These are phyloP conservation scores for Solanum sitiens DNA, from an alignment of 257 asterid genomes.

Conservation along the genomic window DNA sequence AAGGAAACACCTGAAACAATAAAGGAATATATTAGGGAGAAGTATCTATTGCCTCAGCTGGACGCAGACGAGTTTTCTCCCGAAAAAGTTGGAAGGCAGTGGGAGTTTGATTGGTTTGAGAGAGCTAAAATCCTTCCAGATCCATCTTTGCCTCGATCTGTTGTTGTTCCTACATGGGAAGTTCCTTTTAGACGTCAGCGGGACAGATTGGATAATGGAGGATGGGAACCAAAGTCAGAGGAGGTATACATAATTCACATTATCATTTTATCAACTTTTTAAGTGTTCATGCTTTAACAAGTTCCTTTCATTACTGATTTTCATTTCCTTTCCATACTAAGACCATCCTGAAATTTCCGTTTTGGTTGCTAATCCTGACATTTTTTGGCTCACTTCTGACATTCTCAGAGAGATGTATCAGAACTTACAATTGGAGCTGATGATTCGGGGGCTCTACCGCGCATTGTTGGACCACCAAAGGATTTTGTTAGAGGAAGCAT, in stretches of 20 bases:
- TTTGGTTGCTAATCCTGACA: not conserved
- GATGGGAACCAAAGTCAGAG: conserved; percentile 86
- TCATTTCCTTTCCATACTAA: not conserved
- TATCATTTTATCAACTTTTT: not conserved
- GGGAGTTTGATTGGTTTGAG: conserved; percentile 99
- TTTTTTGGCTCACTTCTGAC: conserved; percentile 15
- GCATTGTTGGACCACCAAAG: conserved; percentile 77
- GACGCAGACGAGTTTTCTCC: conserved; percentile 73
- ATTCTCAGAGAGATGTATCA: conserved; percentile 59
- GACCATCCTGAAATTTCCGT: not conserved
- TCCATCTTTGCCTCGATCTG: conserved; percentile 67
- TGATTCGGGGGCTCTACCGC: conserved; percentile 82
- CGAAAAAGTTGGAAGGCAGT: conserved; percentile 76
- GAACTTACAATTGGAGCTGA: conserved; percentile 59
- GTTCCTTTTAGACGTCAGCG: conserved; percentile 69
- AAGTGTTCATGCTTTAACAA: not conserved
- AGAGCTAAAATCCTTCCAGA: conserved; percentile 64
- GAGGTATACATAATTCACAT: conserved; percentile 47
- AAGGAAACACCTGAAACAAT: conserved; percentile 78
- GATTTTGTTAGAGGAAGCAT: conserved; percentile 93
- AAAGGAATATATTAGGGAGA: conserved; percentile 47
- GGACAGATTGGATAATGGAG: conserved; percentile 10
- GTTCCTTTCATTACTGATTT: not conserved
- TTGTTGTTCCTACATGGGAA: conserved; percentile 85
- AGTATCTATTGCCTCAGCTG: conserved; percentile 63